Evolutionary conservation across 1,284 basidiomycete species (phyloP), one percentile per base, ranked within the genome.

Genomic region (Ustilago crameri): DNA sequence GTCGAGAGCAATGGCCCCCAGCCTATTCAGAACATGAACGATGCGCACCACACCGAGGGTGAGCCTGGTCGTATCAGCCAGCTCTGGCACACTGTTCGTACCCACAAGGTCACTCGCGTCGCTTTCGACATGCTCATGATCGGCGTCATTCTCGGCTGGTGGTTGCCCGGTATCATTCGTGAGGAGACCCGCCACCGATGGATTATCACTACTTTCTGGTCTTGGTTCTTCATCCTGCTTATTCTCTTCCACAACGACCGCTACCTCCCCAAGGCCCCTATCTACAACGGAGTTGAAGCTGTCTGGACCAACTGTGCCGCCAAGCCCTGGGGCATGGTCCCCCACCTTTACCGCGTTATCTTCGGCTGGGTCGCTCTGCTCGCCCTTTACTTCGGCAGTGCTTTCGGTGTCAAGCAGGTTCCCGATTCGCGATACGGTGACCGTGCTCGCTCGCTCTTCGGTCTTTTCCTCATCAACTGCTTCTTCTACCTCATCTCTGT

Each of bases 241-340:
- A 78, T 80, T 57, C 76, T 80, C 38, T 70, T 80, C 66, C 78
- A 80, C 77, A 77, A 80, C 51, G 53, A 69, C 48, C 55, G 63
- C 5, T 80, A 80, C 70, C 48, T 80, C 40, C 48, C 77, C 43
- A 78, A 80, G 67, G 47, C 61, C 32, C 78, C 78, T 24, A 57
- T 80, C 40, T 67, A 65, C n/a, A 55, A 65, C 12, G 64, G 54
- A 37, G 59, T 80, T 37, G 56, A 53, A 27, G 23, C 47, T 34
- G 41, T 45, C 27, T 80, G 77, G 77, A 65, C 49, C 46, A 67
- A 50, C 41, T 44, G 49, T 35, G 44, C 65, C 20, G 27, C 53
- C 23, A 76, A 71, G 54, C 78, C 78, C 7, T 80, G 73, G 70
- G 45, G 37, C 60, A 65, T 45, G 64, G 24, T 80, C 22, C 75